Evolutionary conservation across 495 filamentous ascomycete genomes (phyloP).

Genomic region (Ramalina peruviana): DNA sequence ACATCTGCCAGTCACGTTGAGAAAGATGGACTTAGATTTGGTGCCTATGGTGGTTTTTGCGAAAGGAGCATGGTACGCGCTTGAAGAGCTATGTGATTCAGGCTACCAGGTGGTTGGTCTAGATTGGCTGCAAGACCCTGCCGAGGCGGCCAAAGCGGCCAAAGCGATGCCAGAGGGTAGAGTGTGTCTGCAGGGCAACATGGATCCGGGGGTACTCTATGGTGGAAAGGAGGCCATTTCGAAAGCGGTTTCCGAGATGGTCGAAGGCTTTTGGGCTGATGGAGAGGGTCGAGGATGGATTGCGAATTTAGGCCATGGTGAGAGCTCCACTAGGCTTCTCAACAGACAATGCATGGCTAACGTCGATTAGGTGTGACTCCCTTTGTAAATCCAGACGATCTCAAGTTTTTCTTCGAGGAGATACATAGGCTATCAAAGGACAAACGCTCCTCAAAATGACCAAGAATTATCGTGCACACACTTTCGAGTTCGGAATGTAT

Average conservation of each 20-base stretch:
- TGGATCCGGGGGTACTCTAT: conserved; percentile 86
- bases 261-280: conserved; percentile 71
- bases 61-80: conserved; percentile 96
- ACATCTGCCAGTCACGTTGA: conserved; percentile 55
- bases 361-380: conserved; percentile 63
- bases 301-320: conserved; percentile 80
- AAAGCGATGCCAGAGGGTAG: conserved; percentile 33
- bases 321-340: conserved; percentile 11
- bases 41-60: conserved; percentile 99
- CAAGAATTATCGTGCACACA: no score
- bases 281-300: conserved; percentile 88
- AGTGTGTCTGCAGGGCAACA: conserved; percentile 82
- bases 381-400: conserved; percentile 78
- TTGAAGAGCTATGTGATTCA: conserved; percentile 73
- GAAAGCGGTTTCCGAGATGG: conserved; percentile 65
- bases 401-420: conserved; percentile 89
- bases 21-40: conserved; percentile 54
- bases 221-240: conserved; percentile 71
- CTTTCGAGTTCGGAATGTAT: no score
- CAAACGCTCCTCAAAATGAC: background rate
- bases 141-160: conserved; percentile 64
- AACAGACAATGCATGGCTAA: conserved; percentile 5
- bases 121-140: conserved; percentile 89
- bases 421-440: conserved; percentile 44
- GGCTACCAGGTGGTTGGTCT: conserved; percentile 89